A percentile compares a stretch with the other conserved stretches of the same genome.
These are phyloP conservation scores for Rhinocladiella similis DNA, from an alignment of 2,329 filamentous ascomycete species.

Conservation along the genomic window DNA sequence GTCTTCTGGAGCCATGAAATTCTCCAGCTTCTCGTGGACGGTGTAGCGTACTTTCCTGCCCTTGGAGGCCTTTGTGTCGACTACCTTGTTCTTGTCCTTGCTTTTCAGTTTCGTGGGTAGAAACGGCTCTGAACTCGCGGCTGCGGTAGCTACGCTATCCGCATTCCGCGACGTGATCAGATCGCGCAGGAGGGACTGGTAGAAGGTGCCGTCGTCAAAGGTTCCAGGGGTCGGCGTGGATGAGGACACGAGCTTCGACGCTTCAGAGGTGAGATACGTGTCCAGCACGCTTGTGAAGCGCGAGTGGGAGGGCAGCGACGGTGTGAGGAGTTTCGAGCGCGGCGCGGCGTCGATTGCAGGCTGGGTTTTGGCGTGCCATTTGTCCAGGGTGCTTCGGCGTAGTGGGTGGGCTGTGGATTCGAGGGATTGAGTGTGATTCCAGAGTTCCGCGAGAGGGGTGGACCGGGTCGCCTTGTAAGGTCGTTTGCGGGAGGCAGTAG, in stretches of 20 bases:
- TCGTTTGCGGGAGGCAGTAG: constrained; percentile 47
- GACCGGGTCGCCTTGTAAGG: constrained; percentile 49
- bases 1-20: constrained; percentile 80
- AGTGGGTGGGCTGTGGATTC: constrained; percentile 62
- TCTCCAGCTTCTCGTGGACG: constrained; percentile 94
- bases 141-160: constrained; percentile 40
- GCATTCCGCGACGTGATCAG: constrained; percentile 77
- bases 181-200: constrained; percentile 88
- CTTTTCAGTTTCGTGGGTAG: constrained; percentile 38
- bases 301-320: constrained; percentile 50
- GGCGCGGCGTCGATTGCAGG: constrained; percentile 54
- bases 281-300: constrained; percentile 46
- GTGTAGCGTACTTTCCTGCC: constrained; percentile 91
- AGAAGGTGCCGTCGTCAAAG: constrained; percentile 95
- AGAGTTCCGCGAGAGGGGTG: constrained; percentile 66
- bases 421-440: constrained; percentile 67
- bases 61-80: constrained; percentile 94
- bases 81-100: constrained; percentile 64
- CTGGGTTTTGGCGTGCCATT: constrained; percentile 83
- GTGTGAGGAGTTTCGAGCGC: constrained; percentile 62
- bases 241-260: constrained; percentile 31
- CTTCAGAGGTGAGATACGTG: constrained; percentile 45
- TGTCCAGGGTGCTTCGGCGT: constrained; percentile 74
- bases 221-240: constrained; percentile 54
- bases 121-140: constrained; percentile 46